phyloP scores from a whole-genome alignment of 2,329 filamentous ascomycete species.

The Claviceps maximensis region DNA sequence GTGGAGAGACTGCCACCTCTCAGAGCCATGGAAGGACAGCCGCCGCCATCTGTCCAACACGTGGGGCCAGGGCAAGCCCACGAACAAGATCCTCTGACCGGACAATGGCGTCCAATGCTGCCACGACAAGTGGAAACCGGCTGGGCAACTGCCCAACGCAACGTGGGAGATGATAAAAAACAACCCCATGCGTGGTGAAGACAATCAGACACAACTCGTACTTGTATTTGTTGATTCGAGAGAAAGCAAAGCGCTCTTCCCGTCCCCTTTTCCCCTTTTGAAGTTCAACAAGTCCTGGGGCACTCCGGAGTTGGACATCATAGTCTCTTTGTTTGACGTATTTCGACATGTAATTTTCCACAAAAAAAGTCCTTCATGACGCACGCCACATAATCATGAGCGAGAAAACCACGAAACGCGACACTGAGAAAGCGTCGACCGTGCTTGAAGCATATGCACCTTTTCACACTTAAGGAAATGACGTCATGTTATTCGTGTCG shows the following conservation, averaged over 20 bases:
- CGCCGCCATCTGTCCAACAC: slow-evolving; percentile 10
- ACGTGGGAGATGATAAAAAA: slow-evolving; percentile 11
- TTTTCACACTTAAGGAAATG: not conserved
- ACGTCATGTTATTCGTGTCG: too few species aligned
- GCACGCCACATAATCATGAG: not conserved
- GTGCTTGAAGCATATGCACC: too few species aligned
- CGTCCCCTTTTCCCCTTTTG: not conserved
- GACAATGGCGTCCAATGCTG: slow-evolving; percentile 22
- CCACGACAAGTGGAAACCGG: slow-evolving; percentile 21
- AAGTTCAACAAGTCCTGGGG: not conserved
- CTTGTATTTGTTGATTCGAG: not conserved
- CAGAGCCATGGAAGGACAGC: slow-evolving; percentile 28
- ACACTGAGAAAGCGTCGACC: too few species aligned
- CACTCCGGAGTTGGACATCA: not conserved
- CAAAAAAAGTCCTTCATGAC: not conserved
- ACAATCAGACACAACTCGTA: not conserved
- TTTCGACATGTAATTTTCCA: not conserved
- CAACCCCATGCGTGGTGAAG: slow-evolving; percentile 4
- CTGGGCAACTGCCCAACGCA: slow-evolving; percentile 22
- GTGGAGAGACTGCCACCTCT: slow-evolving; percentile 35
- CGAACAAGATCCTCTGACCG: slow-evolving; percentile 23
- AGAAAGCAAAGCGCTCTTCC: not conserved
- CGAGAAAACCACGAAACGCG: not conserved
- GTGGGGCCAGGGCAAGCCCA: slow-evolving; percentile 15
- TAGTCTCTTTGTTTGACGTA: not conserved